These are phyloP conservation scores for Quercus variabilis DNA, from an alignment of 306 rosid species.

Conservation along the genomic window DNA sequence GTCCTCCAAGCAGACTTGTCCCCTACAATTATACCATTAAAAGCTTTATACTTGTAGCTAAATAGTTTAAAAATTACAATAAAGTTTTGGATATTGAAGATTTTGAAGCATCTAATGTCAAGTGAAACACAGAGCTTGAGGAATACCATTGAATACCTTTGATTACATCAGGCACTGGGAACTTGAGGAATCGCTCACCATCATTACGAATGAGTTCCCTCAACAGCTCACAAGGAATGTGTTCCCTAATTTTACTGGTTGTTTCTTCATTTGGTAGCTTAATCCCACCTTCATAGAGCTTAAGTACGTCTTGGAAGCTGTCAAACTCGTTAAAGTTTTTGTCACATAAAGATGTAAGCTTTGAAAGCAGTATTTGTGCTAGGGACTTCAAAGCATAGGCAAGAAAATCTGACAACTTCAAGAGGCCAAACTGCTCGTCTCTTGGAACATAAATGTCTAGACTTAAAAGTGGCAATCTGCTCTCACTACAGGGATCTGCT, in stretches of 20 bases:
- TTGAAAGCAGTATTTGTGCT: slow-evolving; percentile 61
- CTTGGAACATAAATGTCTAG: slow-evolving; percentile 76
- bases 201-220: slow-evolving; percentile 72
- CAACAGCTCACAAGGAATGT: slow-evolving; percentile 73
- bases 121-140: neutral
- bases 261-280: slow-evolving; percentile 50
- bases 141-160: slow-evolving; percentile 39
- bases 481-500: slow-evolving; percentile 71
- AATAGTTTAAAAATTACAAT: neutral
- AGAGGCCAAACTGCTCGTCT: slow-evolving; percentile 69
- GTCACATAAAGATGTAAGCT: slow-evolving; percentile 60
- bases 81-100: neutral
- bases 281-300: slow-evolving; percentile 62
- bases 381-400: slow-evolving; percentile 75
- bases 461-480: slow-evolving; percentile 63
- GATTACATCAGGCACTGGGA: slow-evolving; percentile 83
- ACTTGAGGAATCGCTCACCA: slow-evolving; percentile 76
- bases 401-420: slow-evolving; percentile 77
- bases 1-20: slow-evolving; percentile 85
- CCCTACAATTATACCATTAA: slow-evolving; percentile 31
- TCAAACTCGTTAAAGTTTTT: slow-evolving; percentile 83
- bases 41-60: neutral
- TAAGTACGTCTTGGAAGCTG: slow-evolving; percentile 55
- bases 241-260: slow-evolving; percentile 38
- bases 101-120: neutral